Percentiles rank a stretch among this genome's conserved stretches.
Evolutionary conservation across 2,329 filamentous ascomycete species (phyloP).

Genomic region (Fusarium sp.): DNA sequence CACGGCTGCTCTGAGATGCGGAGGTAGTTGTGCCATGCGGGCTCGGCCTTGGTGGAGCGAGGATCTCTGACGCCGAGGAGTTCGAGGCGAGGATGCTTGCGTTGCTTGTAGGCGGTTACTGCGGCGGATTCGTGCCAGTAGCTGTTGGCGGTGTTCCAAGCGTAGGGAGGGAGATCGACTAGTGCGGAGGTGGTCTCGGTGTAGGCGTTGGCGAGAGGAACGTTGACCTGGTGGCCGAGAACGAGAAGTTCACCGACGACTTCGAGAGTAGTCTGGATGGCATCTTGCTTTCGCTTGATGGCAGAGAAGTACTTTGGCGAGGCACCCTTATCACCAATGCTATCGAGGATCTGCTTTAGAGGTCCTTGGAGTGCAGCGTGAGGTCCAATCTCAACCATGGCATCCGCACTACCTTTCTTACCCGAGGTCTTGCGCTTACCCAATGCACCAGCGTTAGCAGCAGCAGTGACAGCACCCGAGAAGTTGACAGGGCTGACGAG

Average conservation of each 20-base stretch:
- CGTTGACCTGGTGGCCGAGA: background rate
- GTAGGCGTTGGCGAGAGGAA: background rate
- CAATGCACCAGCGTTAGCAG: background rate
- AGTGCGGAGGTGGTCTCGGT: background rate
- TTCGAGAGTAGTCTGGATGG: background rate
- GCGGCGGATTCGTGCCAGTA: background rate
- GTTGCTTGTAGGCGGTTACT: background rate
- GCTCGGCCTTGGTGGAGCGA: background rate
- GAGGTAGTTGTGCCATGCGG: background rate
- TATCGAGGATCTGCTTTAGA: background rate
- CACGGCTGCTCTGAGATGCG: background rate
- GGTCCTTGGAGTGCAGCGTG: background rate
- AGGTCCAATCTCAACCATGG: background rate
- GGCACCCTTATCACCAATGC: background rate
- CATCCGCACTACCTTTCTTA: background rate
- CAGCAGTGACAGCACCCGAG: background rate
- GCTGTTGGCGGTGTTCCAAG: background rate
- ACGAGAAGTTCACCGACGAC: background rate
- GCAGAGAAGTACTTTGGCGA: background rate
- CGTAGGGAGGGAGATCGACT: background rate
- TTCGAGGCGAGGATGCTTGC: background rate
- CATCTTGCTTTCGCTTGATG: background rate
- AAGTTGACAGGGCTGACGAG: background rate
- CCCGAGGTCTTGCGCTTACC: background rate
- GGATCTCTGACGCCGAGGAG: background rate